These are phyloP conservation scores for Picea abies DNA, from an alignment of 83 land plant genomes.

Conservation along the genomic window DNA sequence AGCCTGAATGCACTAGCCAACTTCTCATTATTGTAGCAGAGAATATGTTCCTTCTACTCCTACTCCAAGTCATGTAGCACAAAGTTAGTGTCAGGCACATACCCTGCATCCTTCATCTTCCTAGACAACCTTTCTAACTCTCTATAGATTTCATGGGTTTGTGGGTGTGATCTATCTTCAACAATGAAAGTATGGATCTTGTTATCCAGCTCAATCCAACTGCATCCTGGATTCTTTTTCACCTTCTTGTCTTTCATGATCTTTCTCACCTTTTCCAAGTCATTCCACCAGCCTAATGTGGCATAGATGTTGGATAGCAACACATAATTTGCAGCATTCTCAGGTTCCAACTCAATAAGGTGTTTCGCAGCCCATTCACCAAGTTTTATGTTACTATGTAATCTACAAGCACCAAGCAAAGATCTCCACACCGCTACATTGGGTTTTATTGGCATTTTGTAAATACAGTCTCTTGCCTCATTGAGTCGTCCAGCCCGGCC, in stretches of 20 bases:
- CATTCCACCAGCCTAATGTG: neutral
- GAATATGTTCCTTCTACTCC: neutral
- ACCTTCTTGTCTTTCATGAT: neutral
- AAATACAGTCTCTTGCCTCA: neutral
- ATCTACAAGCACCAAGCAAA: neutral
- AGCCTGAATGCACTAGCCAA: neutral
- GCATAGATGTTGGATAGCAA: neutral
- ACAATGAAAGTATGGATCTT: too few species aligned
- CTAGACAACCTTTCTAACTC: neutral
- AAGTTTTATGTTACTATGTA: neutral
- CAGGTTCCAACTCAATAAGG: neutral
- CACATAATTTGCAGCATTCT: neutral
- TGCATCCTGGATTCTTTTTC: neutral
- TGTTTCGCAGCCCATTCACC: neutral
- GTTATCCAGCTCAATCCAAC: too few species aligned
- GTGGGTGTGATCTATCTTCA: too few species aligned
- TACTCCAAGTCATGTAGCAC: neutral
- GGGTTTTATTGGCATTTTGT: neutral
- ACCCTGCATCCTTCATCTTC: neutral
- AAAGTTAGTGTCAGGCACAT: too few species aligned
- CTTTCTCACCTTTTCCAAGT: neutral
- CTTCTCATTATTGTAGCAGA: neutral
- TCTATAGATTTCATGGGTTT: too few species aligned
- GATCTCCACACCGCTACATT: too few species aligned
- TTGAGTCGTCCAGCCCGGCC: neutral